Percentiles rank a stretch among this genome's conserved stretches.
phyloP scores from a whole-genome alignment of 257 asterid genomes.

The Eustoma russellianum region DNA sequence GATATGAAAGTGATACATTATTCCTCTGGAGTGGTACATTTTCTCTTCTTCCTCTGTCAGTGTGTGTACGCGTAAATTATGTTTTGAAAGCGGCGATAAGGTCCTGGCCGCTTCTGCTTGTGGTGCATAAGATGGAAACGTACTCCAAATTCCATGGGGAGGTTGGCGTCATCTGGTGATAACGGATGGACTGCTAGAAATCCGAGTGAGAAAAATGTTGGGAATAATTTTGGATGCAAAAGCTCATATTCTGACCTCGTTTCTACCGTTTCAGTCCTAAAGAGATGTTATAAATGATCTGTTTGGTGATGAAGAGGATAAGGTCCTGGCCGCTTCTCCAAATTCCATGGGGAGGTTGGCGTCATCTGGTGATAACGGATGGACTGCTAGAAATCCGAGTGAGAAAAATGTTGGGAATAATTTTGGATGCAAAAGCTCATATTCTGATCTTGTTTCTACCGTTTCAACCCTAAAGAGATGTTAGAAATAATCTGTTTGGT shows the following conservation, averaged over 20 bases:
- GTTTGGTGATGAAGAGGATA: not conserved
- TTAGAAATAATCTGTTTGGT: not conserved
- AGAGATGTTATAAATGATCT: too few relatives aligned
- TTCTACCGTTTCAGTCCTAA: too few relatives aligned
- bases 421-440: too few relatives aligned
- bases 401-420: too few relatives aligned
- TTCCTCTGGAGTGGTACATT: not conserved
- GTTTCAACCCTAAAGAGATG: too few relatives aligned
- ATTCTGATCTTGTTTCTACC: too few relatives aligned
- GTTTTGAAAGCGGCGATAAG: not conserved
- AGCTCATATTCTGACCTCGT: too few relatives aligned
- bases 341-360: not conserved
- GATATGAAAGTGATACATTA: too few relatives aligned
- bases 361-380: not conserved
- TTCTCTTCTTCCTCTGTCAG: not conserved
- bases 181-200: not conserved
- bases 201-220: too few relatives aligned
- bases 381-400: not conserved
- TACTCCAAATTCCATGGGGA: not conserved
- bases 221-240: too few relatives aligned
- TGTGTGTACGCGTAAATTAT: too few relatives aligned
- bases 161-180: not conserved
- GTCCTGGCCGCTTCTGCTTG: not conserved
- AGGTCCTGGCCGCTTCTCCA: not conserved
- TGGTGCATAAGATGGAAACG: too few relatives aligned